Conservation (phyloP, 345 rosid species). For the Melaleuca quinquenervia region DNA sequence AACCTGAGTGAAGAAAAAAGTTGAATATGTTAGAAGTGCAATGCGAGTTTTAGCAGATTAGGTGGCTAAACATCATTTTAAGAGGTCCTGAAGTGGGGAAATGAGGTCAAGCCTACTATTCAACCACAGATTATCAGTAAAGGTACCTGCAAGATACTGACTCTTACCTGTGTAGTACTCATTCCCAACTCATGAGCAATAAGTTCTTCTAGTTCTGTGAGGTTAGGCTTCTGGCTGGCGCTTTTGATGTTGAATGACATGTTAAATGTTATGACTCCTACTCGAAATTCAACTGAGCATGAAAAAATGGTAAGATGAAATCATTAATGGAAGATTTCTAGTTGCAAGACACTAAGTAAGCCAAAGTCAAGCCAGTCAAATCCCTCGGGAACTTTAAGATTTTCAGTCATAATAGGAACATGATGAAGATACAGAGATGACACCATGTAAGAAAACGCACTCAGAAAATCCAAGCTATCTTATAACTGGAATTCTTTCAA, state of each 20-base stretch:
- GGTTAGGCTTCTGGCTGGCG: conserved; percentile 42
- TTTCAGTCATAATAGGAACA: neutral
- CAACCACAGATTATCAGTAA: neutral
- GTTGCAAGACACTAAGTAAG: neutral
- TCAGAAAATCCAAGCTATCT: neutral
- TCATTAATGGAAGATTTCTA: neutral
- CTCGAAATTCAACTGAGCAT: conserved; percentile 27
- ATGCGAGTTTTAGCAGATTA: neutral
- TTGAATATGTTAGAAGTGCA: neutral
- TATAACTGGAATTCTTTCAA: neutral
- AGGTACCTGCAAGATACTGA: neutral
- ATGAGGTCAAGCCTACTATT: neutral
- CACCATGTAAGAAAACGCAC: neutral
- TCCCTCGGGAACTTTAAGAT: neutral
- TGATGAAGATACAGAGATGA: neutral
- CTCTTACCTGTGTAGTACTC: conserved; percentile 47
- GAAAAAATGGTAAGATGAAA: neutral
- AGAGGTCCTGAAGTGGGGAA: neutral
- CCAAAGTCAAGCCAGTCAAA: neutral
- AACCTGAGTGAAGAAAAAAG: neutral
- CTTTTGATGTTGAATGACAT: conserved; percentile 35
- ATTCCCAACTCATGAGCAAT: conserved; percentile 48
- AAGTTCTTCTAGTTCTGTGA: conserved; percentile 29
- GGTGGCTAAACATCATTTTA: neutral
- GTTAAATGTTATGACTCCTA: conserved; percentile 53